Base-by-base conservation (phyloP, 495 filamentous ascomycete species). In the Aspergillus kassunensis region DNA sequence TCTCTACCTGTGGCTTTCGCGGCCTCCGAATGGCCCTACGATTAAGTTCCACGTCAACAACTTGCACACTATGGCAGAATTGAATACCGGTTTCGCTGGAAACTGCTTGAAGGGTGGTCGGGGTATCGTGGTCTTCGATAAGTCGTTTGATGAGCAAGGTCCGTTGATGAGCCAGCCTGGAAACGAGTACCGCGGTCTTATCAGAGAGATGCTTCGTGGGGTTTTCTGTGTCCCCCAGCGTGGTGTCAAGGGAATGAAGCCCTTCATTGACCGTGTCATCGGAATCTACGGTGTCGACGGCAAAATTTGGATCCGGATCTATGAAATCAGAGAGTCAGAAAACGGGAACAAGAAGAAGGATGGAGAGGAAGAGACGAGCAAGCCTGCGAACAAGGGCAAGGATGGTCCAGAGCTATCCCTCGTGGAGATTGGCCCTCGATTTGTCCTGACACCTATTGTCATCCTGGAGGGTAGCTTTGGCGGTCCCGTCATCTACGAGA, bases 401-500 rank as follows among this genome's bases (percentile, higher is more conserved):
- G 70, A 75, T 39, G 71, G 53, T 54, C 88, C 88, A 21, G 88
- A 95, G 55, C 63, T 97, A 12, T 86, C 77, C 37, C 74, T 98
- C 37, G 85, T 96, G 2, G 93, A 98, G 73, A 96, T 98, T 50
- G 95, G 93, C 1, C 92, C 95, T 5, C 80, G 93, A 42, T 96
- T 97, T 62, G 92, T 97, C 18, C 73, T 97, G 44, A 97, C 92
- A 40, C 93, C 95, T 2, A 97, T 97, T 53, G 82, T 97, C 39
- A 96, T 99, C 56, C 81, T 96, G 47, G 93, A 99, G 68, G 89
- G 87, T 24, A 90, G 87, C 54, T 99, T 99, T 59, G 93, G 93
- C 45, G 93, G 93, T 0, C 95, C 95, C 1, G 88, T 97, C 49
- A 91, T 98, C 56, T 97, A 96, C 73, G 91, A 97, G 80, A 98